Evolutionary conservation across 306 rosid species (phyloP), one percentile per base, ranked within the genome.

Genomic region (Glycyrrhiza uralensis): DNA sequence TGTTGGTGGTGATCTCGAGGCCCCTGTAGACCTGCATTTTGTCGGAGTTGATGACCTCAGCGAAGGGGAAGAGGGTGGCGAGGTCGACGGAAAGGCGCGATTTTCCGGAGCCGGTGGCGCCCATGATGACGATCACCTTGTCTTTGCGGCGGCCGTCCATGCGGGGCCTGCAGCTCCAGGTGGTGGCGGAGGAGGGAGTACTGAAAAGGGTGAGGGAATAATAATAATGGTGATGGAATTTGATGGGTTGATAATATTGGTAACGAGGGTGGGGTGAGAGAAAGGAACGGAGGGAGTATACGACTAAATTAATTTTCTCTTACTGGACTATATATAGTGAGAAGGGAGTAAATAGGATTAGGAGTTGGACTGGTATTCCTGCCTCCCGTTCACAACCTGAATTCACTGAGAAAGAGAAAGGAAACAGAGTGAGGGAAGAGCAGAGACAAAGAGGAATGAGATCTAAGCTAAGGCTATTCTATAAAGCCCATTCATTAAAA

Each of bases 91-190:
- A 94, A 28, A 94, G 95, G 2, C 85, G 80, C 0, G 98, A 86
- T 58, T 94, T 94, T 0, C 97, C 97, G 54, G 90, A 79, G 10
- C 98, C 98, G 29, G 98, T 94, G 60, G 97, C 87, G 0, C 98
- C 98, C 81, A 94, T 77, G 32, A 94, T 83, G 55, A 94, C 80
- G 0, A 94, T 28, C 1, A 89, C 84, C 82, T 92, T 92, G 22
- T 90, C 90, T 12, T 92, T 88, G 11, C 76, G 59, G 12, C 79
- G 83, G 30, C 42, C 74, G 75, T 83, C 87, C 87, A 89, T 86
- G 13, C 83, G 87, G 1, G 88, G 80, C 73, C 79, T 69, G 51
- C 74, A 10, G 0, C 84, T 72, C 76, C 81, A 18, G 41, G 63
- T 28, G 26, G 55, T 3, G 47, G 51, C 1, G 3, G 74, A 13